Conservation (phyloP, 345 rosid species). For the Mangifera indica region DNA sequence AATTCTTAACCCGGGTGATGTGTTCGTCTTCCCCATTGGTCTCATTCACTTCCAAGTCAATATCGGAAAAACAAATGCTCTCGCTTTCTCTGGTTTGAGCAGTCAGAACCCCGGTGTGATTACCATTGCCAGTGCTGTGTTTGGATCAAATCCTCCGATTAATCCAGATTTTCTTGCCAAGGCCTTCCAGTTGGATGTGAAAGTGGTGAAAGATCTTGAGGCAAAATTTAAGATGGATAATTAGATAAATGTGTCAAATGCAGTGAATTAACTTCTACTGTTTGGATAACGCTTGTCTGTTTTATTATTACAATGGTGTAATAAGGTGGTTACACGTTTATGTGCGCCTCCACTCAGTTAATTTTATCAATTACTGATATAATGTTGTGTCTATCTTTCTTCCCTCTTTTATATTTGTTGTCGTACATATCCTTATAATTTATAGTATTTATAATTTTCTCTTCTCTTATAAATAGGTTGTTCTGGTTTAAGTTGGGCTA, state of each 20-base stretch:
- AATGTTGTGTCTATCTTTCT: too few relatives aligned
- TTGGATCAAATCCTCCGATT: conserved; percentile 20
- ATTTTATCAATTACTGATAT: too few relatives aligned
- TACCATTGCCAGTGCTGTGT: conserved; percentile 18
- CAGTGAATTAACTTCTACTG: not conserved
- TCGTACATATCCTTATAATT: too few relatives aligned
- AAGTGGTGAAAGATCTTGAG: conserved; percentile 28
- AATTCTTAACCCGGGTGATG: conserved; percentile 26
- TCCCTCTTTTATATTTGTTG: too few relatives aligned
- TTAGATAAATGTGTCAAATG: too few relatives aligned
- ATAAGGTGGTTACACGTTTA: too few relatives aligned
- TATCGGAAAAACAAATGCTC: conserved; percentile 31
- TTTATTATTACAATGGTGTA: too few relatives aligned
- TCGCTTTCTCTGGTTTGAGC: conserved; percentile 20
- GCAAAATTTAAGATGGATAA: conserved; percentile 18
- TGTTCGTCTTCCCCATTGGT: conserved; percentile 39
- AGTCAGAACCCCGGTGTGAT: conserved; percentile 31
- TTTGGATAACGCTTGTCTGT: not conserved
- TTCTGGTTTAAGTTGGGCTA: too few relatives aligned
- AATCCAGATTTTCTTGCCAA: conserved; percentile 24
- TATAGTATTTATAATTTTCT: too few relatives aligned
- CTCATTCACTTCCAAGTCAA: conserved; percentile 31
- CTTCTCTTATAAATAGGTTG: too few relatives aligned
- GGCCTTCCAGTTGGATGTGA: conserved; percentile 39
- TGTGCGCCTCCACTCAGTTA: too few relatives aligned